Evolutionary conservation across 345 rosid species (phyloP).

Genomic region (Carallia pectinifolia): DNA sequence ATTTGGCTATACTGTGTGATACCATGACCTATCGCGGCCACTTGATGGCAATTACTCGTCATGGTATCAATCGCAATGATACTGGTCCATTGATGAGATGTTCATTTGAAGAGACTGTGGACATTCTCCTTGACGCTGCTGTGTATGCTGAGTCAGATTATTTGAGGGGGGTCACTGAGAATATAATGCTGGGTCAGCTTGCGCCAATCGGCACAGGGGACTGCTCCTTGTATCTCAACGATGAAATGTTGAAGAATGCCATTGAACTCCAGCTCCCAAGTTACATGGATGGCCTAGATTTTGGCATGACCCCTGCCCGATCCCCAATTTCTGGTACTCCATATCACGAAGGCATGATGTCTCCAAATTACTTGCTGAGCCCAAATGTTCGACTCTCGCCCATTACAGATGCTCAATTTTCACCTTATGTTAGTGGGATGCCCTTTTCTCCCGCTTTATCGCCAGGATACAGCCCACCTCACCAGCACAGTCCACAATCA

Average conservation of each 20-base stretch:
- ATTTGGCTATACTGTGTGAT: constrained; percentile 93
- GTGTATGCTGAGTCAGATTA: constrained; percentile 86
- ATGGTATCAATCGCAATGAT: constrained; percentile 93
- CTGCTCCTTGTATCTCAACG: constrained; percentile 84
- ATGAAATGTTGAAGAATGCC: constrained; percentile 96
- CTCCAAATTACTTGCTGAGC: constrained; percentile 78
- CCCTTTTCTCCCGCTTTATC: constrained; percentile 83
- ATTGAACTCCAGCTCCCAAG: constrained; percentile 98
- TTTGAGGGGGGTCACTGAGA: constrained; percentile 90
- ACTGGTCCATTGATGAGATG: constrained; percentile 99
- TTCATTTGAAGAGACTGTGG: constrained; percentile 98
- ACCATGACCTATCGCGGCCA: constrained; percentile 99
- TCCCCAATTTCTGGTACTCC: constrained; percentile 91
- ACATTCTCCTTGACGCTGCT: constrained; percentile 96
- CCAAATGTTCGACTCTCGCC: constrained; percentile 85
- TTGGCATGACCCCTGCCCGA: constrained; percentile 89
- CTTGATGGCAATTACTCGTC: constrained; percentile 97
- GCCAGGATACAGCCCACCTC: constrained; percentile 86
- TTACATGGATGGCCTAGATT: constrained; percentile 86
- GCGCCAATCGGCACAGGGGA: constrained; percentile 97
- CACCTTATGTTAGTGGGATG: constrained; percentile 94
- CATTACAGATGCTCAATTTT: constrained; percentile 74
- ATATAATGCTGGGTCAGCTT: constrained; percentile 95
- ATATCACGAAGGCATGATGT: constrained; percentile 95
- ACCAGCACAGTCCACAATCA: constrained; percentile 72